Conservation (phyloP, 1,139 yeast genomes). For the Magnusiomyces ingens region DNA sequence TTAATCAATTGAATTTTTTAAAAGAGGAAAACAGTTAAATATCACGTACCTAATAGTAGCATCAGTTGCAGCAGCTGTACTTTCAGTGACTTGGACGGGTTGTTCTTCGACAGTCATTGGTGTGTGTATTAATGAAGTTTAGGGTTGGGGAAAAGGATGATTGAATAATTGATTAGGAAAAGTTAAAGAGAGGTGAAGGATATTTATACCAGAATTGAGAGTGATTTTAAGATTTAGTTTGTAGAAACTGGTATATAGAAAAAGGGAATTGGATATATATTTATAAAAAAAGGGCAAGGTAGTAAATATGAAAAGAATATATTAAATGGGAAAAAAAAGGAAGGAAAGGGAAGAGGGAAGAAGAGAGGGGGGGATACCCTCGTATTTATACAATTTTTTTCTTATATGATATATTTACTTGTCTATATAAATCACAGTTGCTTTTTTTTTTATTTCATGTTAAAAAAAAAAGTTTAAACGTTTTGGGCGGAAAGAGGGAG, state of each 20-base stretch:
- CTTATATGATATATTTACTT: too few species aligned
- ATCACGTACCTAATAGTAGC: constrained; percentile 6
- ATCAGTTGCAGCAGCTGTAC: neutral
- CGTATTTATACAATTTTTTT: neutral
- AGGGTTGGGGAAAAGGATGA: too few species aligned
- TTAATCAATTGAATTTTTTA: too few species aligned
- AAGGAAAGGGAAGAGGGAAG: neutral
- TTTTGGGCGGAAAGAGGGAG: too few species aligned
- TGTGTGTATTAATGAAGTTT: neutral
- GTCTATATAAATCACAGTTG: too few species aligned
- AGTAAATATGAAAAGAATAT: constrained; percentile 3
- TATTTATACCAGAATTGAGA: too few species aligned
- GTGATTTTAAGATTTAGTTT: too few species aligned
- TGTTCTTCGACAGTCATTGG: constrained; percentile 6
- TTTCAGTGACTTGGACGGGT: neutral
- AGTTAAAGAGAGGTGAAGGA: too few species aligned
- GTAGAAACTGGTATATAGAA: constrained; percentile 4
- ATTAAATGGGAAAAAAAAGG: constrained; percentile 1
- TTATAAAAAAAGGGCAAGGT: constrained; percentile 1
- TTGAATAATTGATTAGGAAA: neutral
- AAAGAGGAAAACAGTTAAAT: neutral
- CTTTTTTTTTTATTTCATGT: too few species aligned
- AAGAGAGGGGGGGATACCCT: neutral
- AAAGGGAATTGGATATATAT: constrained; percentile 7
- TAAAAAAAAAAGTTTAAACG: too few species aligned